Percentiles rank a stretch among this genome's conserved stretches.
Evolutionary conservation across 2,329 filamentous ascomycete species (phyloP).

Genomic region (Cordyceps cicadae): DNA sequence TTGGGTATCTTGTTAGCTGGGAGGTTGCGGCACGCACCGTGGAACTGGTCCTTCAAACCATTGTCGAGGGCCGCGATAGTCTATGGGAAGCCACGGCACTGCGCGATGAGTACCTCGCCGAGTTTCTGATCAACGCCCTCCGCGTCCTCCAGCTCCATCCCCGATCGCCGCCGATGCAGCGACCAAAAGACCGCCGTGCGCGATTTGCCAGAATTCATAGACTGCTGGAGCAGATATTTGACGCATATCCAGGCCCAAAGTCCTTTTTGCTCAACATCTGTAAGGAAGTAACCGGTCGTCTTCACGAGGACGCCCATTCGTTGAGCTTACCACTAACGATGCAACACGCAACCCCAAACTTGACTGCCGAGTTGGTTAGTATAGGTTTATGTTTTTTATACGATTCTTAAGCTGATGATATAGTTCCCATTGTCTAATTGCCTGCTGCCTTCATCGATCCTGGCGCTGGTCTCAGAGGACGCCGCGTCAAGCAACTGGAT

Average conservation of each 20-base stretch:
- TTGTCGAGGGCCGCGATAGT: slow-evolving; percentile 28
- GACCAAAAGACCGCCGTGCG: slow-evolving; percentile 27
- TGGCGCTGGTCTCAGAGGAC: slow-evolving; percentile 23
- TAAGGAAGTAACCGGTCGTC: slow-evolving; percentile 27
- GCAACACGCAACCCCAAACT: slow-evolving; percentile 27
- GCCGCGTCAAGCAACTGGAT: slow-evolving; percentile 26
- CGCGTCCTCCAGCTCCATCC: slow-evolving; percentile 32
- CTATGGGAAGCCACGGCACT: slow-evolving; percentile 24
- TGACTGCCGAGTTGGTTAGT: slow-evolving; percentile 29
- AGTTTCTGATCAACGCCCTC: slow-evolving; percentile 29
- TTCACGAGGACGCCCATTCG: slow-evolving; percentile 27
- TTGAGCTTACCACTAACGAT: slow-evolving; percentile 25
- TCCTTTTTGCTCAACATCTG: slow-evolving; percentile 31
- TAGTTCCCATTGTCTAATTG: slow-evolving; percentile 29
- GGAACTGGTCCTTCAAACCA: slow-evolving; percentile 29
- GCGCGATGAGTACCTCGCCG: slow-evolving; percentile 30
- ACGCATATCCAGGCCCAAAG: slow-evolving; percentile 30
- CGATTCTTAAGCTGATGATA: slow-evolving; percentile 14
- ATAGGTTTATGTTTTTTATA: not conserved
- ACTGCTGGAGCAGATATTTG: slow-evolving; percentile 29
- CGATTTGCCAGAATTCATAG: slow-evolving; percentile 30
- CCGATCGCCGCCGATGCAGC: slow-evolving; percentile 23
- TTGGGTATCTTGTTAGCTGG: slow-evolving; percentile 32
- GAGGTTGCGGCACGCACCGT: slow-evolving; percentile 29
- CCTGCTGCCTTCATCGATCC: slow-evolving; percentile 26